Evolutionary conservation across 306 rosid species (phyloP).

Genomic region (Dryas octopetala): DNA sequence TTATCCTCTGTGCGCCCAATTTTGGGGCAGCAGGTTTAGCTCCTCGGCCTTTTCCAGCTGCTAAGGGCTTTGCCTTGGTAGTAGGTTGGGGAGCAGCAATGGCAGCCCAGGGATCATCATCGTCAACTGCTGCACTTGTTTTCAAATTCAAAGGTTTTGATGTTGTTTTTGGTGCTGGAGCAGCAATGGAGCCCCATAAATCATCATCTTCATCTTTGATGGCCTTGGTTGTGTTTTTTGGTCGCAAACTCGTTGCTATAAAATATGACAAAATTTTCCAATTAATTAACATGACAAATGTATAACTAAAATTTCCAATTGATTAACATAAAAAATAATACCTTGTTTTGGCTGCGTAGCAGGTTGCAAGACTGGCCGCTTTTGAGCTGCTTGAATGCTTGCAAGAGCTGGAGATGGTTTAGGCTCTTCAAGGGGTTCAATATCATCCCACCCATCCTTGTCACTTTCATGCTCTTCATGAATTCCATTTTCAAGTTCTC

Average conservation of each 20-base stretch:
- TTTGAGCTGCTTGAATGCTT: constrained; percentile 94
- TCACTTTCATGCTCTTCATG: constrained; percentile 63
- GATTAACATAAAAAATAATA: too few relatives aligned
- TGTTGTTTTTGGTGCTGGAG: constrained; percentile 75
- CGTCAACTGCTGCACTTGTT: constrained; percentile 39
- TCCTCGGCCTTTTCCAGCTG: constrained; percentile 71
- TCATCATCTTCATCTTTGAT: constrained; percentile 67
- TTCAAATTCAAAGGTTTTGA: constrained; percentile 60
- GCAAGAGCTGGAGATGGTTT: constrained; percentile 72
- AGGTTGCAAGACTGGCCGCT: constrained; percentile 76
- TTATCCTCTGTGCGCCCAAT: constrained; percentile 90
- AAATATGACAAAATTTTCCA: not conserved
- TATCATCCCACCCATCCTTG: constrained; percentile 95
- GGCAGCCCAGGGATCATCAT: constrained; percentile 96
- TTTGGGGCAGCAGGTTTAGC: constrained; percentile 72
- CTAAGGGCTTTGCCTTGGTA: constrained; percentile 75
- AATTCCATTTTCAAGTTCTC: constrained; percentile 88
- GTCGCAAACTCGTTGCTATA: constrained; percentile 53
- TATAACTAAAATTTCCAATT: not conserved
- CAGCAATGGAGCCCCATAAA: constrained; percentile 92
- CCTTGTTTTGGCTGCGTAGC: constrained; percentile 60
- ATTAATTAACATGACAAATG: constrained; percentile 3
- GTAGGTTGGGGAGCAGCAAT: constrained; percentile 95
- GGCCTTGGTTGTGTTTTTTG: constrained; percentile 51
- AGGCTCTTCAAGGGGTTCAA: constrained; percentile 83